phyloP scores from a whole-genome alignment of 805 yeast genomes.

The Metschnikowia cerradonensis region DNA sequence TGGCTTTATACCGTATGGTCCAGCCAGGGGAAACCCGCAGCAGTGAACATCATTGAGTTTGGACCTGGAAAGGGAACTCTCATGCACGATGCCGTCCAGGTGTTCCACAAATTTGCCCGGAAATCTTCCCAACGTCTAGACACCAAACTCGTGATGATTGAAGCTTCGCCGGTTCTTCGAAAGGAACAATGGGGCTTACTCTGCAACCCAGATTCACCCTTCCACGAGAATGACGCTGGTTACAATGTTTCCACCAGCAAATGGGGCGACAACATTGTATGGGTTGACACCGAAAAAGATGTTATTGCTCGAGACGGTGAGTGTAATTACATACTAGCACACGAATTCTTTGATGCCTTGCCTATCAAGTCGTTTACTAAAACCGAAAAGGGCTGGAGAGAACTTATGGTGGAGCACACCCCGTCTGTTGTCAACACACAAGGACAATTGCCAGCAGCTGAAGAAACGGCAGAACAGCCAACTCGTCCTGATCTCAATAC shows the following conservation, averaged over 20 bases:
- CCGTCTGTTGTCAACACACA: slow-evolving; percentile 35
- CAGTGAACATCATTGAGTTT: slow-evolving; percentile 60
- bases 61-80: slow-evolving; percentile 87
- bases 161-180: slow-evolving; percentile 66
- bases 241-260: slow-evolving; percentile 37
- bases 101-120: slow-evolving; percentile 40
- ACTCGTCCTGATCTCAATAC: slow-evolving; percentile 13
- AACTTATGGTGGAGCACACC: slow-evolving; percentile 60
- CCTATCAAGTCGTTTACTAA: slow-evolving; percentile 69
- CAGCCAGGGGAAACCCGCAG: slow-evolving; percentile 48
- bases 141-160: slow-evolving; percentile 55
- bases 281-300: slow-evolving; percentile 59
- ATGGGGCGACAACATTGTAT: slow-evolving; percentile 52
- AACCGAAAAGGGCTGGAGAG: slow-evolving; percentile 74
- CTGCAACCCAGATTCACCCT: slow-evolving; percentile 26
- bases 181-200: slow-evolving; percentile 50
- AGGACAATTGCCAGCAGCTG: slow-evolving; percentile 20
- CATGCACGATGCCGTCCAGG: slow-evolving; percentile 57
- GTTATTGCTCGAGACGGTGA: slow-evolving; percentile 20
- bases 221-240: slow-evolving; percentile 24
- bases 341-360: slow-evolving; percentile 83
- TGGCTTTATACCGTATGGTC: slow-evolving; percentile 63
- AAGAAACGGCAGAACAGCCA: slow-evolving; percentile 4
- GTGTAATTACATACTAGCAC: slow-evolving; percentile 70
- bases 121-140: slow-evolving; percentile 20